Evolutionary conservation across 805 yeast genomes (phyloP), one percentile per base, ranked within the genome.

Genomic region (Wickerhamomyces bovis): DNA sequence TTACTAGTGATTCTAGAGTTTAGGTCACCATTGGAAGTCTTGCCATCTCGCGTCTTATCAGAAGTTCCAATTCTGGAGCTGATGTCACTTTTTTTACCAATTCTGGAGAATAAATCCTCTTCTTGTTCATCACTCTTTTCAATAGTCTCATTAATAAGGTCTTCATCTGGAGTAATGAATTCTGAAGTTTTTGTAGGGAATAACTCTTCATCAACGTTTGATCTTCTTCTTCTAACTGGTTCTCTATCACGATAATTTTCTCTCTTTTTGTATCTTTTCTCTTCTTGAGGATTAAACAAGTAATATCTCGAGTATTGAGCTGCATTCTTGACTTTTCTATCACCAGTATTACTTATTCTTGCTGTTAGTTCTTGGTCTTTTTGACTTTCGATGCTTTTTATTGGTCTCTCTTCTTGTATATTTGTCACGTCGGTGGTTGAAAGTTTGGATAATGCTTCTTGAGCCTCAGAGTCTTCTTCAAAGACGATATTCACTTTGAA

Each of bases 251-350:
- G 57, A 40, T 48, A 53, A n/a, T 33, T 26, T 19, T 39, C 31
- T 23, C 44, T 42, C 10, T 42, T 33, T 9, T 6, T 26, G 20
- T 43, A 43, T 30, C 30, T 26, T 39, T 38, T 45, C 30, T 49
- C 52, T n/a, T 48, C 47, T 19, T 51, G 51, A 19, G 64, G 64
- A 45, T 60, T 57, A 41, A 55, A 52, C 3, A 60, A 40, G 35
- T 60, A 60, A 45, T 58, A 60, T 45, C 64, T 53, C 3, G 63
- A 58, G 38, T 52, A 56, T 9, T 42, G 48, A 2, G 60, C 50
- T 3, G 64, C 63, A 42, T 55, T 53, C 44, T 58, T 58, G 6
- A 60, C 55, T 18, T 60, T 60, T 35, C 52, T 56, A 43, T 60
- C 64, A 36, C 43, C 47, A 12, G 41, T 19, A 23, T 49, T 56